Conservation (phyloP, 148 eudicot species). For the Camellia japonica region DNA sequence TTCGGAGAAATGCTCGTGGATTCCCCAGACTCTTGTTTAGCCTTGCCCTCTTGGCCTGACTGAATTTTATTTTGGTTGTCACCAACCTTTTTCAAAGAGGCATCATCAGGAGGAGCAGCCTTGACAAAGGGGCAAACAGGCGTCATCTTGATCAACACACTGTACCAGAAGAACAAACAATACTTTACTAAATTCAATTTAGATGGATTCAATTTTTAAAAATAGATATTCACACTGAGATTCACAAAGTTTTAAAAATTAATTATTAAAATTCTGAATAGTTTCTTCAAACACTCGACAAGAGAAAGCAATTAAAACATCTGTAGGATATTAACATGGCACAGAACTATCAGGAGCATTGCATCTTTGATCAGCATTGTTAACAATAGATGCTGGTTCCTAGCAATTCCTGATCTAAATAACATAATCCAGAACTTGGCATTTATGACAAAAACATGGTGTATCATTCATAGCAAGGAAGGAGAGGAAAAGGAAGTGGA, state of each 20-base stretch:
- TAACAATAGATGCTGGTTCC: neutral
- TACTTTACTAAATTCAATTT: neutral
- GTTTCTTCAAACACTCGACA: neutral
- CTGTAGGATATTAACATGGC: neutral
- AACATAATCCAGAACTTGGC: neutral
- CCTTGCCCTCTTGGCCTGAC: slow-evolving; percentile 46
- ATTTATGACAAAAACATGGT: neutral
- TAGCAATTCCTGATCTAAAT: neutral
- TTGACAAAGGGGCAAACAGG: slow-evolving; percentile 93
- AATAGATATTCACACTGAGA: neutral
- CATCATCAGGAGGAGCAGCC: slow-evolving; percentile 88
- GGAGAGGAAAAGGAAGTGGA: neutral
- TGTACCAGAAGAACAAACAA: slow-evolving; percentile 17
- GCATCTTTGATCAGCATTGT: neutral
- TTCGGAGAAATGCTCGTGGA: slow-evolving; percentile 53
- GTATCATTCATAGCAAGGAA: neutral
- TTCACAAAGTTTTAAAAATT: neutral
- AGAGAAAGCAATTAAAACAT: neutral
- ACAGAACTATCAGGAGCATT: neutral
- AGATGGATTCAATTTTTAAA: neutral
- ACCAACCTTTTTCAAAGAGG: slow-evolving; percentile 48
- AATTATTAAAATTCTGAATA: neutral
- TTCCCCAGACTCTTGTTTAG: slow-evolving; percentile 47
- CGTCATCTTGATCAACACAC: slow-evolving; percentile 55
- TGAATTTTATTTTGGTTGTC: slow-evolving; percentile 66